These are phyloP conservation scores for Fragaria nilgerrensis DNA, from an alignment of 306 rosid species.

Conservation along the genomic window DNA sequence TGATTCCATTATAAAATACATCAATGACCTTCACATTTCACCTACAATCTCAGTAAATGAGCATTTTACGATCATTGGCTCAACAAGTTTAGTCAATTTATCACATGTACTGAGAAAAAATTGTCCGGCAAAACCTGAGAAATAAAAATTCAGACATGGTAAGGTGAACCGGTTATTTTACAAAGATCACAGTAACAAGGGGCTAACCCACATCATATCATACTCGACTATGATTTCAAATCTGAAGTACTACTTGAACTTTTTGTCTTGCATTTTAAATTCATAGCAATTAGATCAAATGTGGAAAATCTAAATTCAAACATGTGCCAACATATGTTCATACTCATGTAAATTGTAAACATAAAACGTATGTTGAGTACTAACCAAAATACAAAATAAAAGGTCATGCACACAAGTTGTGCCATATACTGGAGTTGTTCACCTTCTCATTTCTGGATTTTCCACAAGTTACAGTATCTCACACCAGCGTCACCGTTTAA, in stretches of 20 bases:
- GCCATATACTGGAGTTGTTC: not conserved
- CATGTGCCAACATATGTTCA: not conserved
- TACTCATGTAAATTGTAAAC: not conserved
- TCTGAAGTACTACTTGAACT: not conserved
- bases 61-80: not conserved
- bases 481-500: not conserved
- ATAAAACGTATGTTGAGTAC: not conserved
- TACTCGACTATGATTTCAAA: not conserved
- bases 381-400: not conserved
- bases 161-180: not conserved
- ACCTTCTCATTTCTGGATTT: not conserved
- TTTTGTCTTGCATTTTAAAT: not conserved
- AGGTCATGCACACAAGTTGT: not conserved
- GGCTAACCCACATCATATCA: not conserved
- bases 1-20: not conserved
- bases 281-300: not conserved
- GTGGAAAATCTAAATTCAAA: not conserved
- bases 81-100: not conserved
- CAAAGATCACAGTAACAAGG: not conserved
- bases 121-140: conserved; percentile 3
- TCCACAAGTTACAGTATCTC: not conserved
- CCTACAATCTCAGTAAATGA: not conserved
- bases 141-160: not conserved
- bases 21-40: conserved; percentile 3
- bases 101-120: not conserved